Conservation (phyloP, 2,329 filamentous ascomycete genomes). For the Fusarium newnesense region DNA sequence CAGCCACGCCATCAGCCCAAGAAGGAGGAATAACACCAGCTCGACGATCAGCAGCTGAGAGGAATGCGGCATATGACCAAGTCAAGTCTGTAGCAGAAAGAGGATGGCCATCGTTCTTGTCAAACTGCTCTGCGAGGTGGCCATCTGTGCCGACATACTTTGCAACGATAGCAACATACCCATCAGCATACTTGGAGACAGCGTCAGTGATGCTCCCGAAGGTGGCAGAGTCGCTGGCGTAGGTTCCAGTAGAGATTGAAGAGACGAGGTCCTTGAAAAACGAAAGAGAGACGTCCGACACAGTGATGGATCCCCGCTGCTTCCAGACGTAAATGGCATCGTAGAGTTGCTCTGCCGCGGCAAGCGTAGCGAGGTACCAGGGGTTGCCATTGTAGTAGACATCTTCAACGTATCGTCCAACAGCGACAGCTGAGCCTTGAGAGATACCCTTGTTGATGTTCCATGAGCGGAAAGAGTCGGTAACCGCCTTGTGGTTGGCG, state of each 20-base stretch:
- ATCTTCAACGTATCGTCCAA: constrained; percentile 78
- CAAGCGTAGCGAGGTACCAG: constrained; percentile 82
- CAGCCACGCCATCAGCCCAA: constrained; percentile 61
- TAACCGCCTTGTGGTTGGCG: constrained; percentile 79
- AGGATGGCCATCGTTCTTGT: constrained; percentile 61
- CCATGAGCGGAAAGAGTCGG: constrained; percentile 82
- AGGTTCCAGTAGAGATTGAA: constrained; percentile 70
- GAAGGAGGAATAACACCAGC: constrained; percentile 64
- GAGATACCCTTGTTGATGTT: constrained; percentile 73
- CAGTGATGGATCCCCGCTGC: constrained; percentile 67
- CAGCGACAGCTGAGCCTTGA: constrained; percentile 67
- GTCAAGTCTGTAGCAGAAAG: constrained; percentile 75
- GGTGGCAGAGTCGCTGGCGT: constrained; percentile 56
- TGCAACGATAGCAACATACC: constrained; percentile 70
- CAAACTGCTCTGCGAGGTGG: constrained; percentile 75
- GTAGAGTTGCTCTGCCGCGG: constrained; percentile 83
- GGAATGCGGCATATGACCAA: constrained; percentile 78
- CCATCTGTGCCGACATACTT: constrained; percentile 71
- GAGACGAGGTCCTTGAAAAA: constrained; percentile 78
- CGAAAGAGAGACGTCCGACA: constrained; percentile 71
- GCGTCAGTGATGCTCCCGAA: constrained; percentile 68
- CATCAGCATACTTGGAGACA: constrained; percentile 67
- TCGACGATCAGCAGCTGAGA: constrained; percentile 70
- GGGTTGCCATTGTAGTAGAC: constrained; percentile 82
- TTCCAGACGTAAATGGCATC: constrained; percentile 80